Evolutionary conservation across 176 grass and related monocot genomes (phyloP).

Genomic region (Lolium perenne): DNA sequence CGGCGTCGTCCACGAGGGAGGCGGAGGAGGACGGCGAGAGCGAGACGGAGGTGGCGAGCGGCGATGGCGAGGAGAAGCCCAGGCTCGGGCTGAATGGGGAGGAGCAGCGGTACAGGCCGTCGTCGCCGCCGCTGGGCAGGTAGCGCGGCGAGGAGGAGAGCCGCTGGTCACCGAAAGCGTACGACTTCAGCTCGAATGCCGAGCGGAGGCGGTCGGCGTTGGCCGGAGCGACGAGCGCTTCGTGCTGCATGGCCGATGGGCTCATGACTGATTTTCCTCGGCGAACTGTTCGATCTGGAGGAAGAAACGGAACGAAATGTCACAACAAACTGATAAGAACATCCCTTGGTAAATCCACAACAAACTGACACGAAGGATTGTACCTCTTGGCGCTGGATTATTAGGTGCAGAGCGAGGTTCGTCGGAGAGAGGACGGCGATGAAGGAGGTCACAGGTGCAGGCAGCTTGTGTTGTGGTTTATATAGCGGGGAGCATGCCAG

Average conservation of each 20-base stretch:
- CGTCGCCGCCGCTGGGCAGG: slow-evolving; percentile 46
- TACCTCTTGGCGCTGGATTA: slow-evolving; percentile 33
- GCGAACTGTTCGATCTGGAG: not conserved
- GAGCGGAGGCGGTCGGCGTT: slow-evolving; percentile 65
- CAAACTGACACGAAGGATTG: no score
- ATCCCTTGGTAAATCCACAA: not conserved
- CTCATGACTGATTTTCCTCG: slow-evolving; percentile 4
- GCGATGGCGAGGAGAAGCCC: slow-evolving; percentile 55
- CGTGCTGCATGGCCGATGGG: slow-evolving; percentile 79
- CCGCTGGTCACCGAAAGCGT: slow-evolving; percentile 61
- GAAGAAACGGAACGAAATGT: slow-evolving; percentile 35
- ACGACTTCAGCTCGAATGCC: slow-evolving; percentile 59
- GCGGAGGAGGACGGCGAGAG: slow-evolving; percentile 74
- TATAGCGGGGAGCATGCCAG: slow-evolving; percentile 51
- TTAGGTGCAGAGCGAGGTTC: not conserved
- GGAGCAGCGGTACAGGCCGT: slow-evolving; percentile 70
- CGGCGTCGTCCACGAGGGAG: slow-evolving; percentile 56
- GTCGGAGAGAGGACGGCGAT: slow-evolving; percentile 12
- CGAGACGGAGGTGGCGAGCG: slow-evolving; percentile 61
- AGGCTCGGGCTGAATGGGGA: slow-evolving; percentile 61
- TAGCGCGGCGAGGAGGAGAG: slow-evolving; percentile 57
- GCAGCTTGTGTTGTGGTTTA: slow-evolving; percentile 22
- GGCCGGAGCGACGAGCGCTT: slow-evolving; percentile 49
- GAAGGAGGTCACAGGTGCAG: not conserved
- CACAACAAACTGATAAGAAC: not conserved